A percentile compares a stretch with the other conserved stretches of the same genome.
These are phyloP conservation scores for Aphanomyces astaci DNA, from an alignment of 352 stramenopile species.

Conservation along the genomic window DNA sequence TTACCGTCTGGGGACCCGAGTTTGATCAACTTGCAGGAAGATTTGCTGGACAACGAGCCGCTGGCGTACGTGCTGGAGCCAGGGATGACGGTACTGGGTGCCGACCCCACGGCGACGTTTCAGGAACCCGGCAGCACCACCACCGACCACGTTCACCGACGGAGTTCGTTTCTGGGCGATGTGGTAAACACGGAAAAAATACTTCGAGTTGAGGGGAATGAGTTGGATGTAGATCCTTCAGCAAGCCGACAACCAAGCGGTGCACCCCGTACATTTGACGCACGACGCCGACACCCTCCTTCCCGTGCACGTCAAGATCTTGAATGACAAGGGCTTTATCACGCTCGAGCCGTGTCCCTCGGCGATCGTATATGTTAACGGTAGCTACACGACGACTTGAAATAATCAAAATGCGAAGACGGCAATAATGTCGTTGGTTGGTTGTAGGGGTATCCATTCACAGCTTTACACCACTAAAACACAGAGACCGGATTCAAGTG, in stretches of 20 bases:
- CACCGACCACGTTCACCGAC: background rate
- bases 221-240: background rate
- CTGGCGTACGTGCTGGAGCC: constrained; percentile 41
- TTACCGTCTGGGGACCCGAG: constrained; percentile 36
- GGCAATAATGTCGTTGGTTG: too few species aligned
- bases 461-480: constrained; percentile 29
- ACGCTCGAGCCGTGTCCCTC: background rate
- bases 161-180: background rate
- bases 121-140: background rate
- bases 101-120: constrained; percentile 16
- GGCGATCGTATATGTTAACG: constrained; percentile 39
- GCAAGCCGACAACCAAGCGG: background rate
- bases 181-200: too few species aligned
- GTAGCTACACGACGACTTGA: background rate
- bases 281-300: constrained; percentile 6
- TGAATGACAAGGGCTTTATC: constrained; percentile 21
- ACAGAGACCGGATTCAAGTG: constrained; percentile 44
- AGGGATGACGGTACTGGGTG: constrained; percentile 40
- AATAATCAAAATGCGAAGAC: background rate
- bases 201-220: too few species aligned
- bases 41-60: constrained; percentile 28
- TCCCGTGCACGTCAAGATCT: constrained; percentile 7
- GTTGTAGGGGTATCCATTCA: background rate
- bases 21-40: constrained; percentile 38
- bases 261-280: background rate